Evolutionary conservation across 2,329 filamentous ascomycete species (phyloP).

Genomic region (Colletotrichum sp.): DNA sequence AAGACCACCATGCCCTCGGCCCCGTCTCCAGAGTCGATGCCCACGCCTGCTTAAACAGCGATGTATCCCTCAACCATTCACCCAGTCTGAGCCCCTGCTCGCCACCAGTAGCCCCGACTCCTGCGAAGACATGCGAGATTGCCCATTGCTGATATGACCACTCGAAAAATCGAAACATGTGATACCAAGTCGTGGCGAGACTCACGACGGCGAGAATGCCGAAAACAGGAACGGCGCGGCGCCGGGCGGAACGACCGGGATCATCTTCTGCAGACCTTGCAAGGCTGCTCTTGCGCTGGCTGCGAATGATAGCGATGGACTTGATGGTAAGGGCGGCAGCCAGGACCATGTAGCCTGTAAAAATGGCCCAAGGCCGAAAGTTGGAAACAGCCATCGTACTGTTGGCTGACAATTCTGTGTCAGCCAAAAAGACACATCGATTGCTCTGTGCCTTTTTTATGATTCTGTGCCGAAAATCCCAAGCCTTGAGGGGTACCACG

Average conservation of each 20-base stretch:
- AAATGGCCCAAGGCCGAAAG: constrained; percentile 24
- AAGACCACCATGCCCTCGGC: constrained; percentile 28
- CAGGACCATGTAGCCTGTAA: constrained; percentile 25
- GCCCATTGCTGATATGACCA: constrained; percentile 26
- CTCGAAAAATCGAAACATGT: constrained; percentile 30
- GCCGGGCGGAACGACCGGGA: neutral
- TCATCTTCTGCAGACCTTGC: neutral
- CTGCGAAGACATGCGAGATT: neutral
- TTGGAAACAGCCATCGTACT: constrained; percentile 12
- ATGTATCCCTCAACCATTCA: constrained; percentile 29
- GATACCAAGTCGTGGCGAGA: constrained; percentile 29
- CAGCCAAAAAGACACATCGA: neutral
- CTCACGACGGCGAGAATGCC: constrained; percentile 25
- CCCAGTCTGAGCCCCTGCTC: constrained; percentile 19
- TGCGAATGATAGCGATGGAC: constrained; percentile 21
- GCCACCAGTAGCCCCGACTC: neutral
- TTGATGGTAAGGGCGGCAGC: constrained; percentile 20
- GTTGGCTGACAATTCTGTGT: neutral
- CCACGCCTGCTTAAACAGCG: constrained; percentile 31
- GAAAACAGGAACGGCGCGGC: constrained; percentile 21
- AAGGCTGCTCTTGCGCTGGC: neutral
- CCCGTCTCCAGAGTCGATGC: constrained; percentile 26
- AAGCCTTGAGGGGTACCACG: no score
- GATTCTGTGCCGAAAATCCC: no score
- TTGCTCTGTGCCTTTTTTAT: neutral